Percentiles rank a stretch among this genome's conserved stretches.
Conservation (phyloP, 1,139 yeast species). For the Yamadazyma spencermartinsiae region DNA sequence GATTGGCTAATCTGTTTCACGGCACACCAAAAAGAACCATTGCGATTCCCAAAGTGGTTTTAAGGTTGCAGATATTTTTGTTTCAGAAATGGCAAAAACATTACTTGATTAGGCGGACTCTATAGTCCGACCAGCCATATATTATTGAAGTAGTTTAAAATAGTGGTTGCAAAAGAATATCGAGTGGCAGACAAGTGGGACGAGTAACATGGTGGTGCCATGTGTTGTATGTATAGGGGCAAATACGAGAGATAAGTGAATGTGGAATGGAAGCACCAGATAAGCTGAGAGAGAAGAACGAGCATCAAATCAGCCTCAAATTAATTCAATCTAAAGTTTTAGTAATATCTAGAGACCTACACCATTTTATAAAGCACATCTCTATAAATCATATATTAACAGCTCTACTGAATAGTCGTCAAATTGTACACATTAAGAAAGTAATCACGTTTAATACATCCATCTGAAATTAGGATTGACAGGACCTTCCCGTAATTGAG, state of each 20-base stretch:
- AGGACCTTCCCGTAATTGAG: conserved; percentile 45
- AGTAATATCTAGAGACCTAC: too few species aligned
- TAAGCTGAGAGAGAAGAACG: too few species aligned
- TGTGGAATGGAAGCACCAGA: too few species aligned
- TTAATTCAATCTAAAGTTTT: too few species aligned
- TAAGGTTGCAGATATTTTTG: neutral
- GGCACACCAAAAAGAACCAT: neutral
- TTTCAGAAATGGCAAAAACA: neutral
- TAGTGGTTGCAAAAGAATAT: neutral
- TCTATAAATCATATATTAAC: too few species aligned
- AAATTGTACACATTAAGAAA: too few species aligned
- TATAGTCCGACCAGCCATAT: neutral
- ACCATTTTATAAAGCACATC: too few species aligned
- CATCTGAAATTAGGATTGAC: conserved; percentile 47
- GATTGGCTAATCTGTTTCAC: neutral
- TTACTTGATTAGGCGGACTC: neutral
- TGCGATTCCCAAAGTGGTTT: neutral
- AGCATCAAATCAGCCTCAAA: too few species aligned
- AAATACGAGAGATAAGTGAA: too few species aligned
- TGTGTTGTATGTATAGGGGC: neutral
- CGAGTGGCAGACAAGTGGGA: neutral
- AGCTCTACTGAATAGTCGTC: too few species aligned
- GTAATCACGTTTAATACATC: conserved; percentile 34
- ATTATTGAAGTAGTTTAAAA: neutral
- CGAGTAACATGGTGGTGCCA: neutral